These are phyloP conservation scores for Eleusine indica DNA, from an alignment of 176 grass and related monocot species.

Conservation along the genomic window DNA sequence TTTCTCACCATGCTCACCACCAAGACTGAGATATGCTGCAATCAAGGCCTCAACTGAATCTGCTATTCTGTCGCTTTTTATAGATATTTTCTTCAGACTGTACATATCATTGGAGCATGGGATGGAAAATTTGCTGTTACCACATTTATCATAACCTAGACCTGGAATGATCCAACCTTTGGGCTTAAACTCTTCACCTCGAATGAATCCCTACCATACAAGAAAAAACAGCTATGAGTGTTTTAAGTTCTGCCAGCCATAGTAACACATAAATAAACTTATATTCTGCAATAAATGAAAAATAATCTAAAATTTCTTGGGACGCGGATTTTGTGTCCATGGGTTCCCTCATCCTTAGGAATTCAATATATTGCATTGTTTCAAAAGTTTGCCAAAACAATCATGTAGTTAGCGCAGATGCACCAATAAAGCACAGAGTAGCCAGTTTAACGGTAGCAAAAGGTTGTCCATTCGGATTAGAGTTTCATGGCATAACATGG, in stretches of 20 bases:
- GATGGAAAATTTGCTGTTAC: slow-evolving; percentile 24
- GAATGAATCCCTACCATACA: slow-evolving; percentile 70
- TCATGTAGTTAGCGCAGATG: too few species aligned
- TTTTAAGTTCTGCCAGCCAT: slow-evolving; percentile 18
- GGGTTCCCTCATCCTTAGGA: background rate
- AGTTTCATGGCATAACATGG: too few species aligned
- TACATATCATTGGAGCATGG: slow-evolving; percentile 39
- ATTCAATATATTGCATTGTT: background rate
- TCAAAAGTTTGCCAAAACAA: background rate
- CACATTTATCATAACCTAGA: slow-evolving; percentile 26
- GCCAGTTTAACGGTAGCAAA: too few species aligned
- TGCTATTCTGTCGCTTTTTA: slow-evolving; percentile 69
- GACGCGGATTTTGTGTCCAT: background rate
- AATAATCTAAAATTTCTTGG: slow-evolving; percentile 3
- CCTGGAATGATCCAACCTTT: slow-evolving; percentile 70
- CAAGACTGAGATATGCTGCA: slow-evolving; percentile 53
- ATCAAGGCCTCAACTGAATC: slow-evolving; percentile 76
- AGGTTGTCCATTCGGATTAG: too few species aligned
- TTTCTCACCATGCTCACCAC: slow-evolving; percentile 66
- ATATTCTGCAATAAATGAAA: slow-evolving; percentile 10
- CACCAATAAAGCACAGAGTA: too few species aligned
- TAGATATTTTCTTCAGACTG: slow-evolving; percentile 40
- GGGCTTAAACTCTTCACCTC: slow-evolving; percentile 50
- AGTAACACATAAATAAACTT: slow-evolving; percentile 5
- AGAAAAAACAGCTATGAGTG: background rate